These are phyloP conservation scores for Pseudogymnoascus sp. DNA, from an alignment of 2,329 filamentous ascomycete genomes.

Conservation along the genomic window DNA sequence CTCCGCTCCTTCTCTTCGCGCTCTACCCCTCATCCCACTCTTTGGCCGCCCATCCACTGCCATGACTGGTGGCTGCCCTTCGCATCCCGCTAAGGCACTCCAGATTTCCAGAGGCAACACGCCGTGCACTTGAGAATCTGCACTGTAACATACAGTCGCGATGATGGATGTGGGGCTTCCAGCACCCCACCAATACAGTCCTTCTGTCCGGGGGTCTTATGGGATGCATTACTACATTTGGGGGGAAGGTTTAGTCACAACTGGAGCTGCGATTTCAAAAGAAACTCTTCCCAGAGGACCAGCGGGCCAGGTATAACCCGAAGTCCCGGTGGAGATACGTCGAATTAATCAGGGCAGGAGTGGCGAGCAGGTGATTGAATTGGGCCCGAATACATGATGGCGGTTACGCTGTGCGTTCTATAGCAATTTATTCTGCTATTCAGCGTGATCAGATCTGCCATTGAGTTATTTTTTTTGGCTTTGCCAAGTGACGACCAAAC, in stretches of 20 bases:
- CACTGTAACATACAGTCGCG: neutral
- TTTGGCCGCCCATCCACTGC: neutral
- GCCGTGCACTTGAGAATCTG: neutral
- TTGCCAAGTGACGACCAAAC: neutral
- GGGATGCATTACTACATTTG: neutral
- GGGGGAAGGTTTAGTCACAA: neutral
- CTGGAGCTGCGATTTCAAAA: neutral
- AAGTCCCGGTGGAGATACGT: neutral
- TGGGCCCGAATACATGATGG: neutral
- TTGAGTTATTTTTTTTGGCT: neutral
- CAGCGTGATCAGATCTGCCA: neutral
- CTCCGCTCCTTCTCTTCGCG: neutral
- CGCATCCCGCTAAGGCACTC: neutral
- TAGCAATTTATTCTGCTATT: neutral
- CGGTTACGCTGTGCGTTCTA: neutral
- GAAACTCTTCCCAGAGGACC: neutral
- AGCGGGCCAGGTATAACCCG: neutral
- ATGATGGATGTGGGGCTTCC: neutral
- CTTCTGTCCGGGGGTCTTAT: neutral
- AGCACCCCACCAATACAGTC: neutral
- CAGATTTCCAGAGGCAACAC: neutral
- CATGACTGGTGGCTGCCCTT: slow-evolving; percentile 3
- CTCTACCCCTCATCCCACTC: neutral
- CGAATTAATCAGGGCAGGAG: neutral
- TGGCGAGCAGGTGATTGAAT: neutral